Evolutionary conservation across 106 monocot genomes (phyloP).

Genomic region (Agapanthus africanus): DNA sequence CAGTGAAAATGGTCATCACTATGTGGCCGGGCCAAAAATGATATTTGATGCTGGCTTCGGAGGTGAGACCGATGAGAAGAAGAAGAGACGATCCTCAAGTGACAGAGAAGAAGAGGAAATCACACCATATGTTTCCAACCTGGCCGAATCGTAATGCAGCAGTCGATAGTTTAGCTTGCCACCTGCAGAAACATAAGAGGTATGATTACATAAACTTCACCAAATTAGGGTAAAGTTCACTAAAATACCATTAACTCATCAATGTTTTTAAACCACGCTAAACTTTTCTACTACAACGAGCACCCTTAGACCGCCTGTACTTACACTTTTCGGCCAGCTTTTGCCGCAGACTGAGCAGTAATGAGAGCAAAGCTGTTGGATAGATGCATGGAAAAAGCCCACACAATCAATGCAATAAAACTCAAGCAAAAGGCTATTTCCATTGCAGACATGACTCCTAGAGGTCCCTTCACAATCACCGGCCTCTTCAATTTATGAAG

Average conservation of each 20-base stretch:
- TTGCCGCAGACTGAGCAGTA: neutral
- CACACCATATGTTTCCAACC: constrained; percentile 48
- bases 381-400: constrained; percentile 34
- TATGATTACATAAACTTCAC: no score
- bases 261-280: no score
- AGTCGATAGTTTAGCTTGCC: constrained; percentile 45
- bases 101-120: constrained; percentile 85
- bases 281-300: no score
- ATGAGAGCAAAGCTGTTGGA: constrained; percentile 15
- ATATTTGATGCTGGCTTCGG: constrained; percentile 72
- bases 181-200: no score
- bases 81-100: constrained; percentile 54
- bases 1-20: constrained; percentile 46
- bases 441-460: constrained; percentile 54
- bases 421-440: constrained; percentile 46
- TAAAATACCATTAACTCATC: no score
- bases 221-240: no score
- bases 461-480: constrained; percentile 42
- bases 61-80: constrained; percentile 63
- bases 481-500: constrained; percentile 52
- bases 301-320: neutral
- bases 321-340: constrained; percentile 21
- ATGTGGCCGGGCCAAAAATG: constrained; percentile 84
- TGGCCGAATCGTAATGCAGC: constrained; percentile 36
- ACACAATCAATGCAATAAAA: constrained; percentile 59